Evolutionary conservation across 768 basidiomycete genomes (phyloP), one percentile per base, ranked within the genome.

Genomic region (Ramaria sp.): DNA sequence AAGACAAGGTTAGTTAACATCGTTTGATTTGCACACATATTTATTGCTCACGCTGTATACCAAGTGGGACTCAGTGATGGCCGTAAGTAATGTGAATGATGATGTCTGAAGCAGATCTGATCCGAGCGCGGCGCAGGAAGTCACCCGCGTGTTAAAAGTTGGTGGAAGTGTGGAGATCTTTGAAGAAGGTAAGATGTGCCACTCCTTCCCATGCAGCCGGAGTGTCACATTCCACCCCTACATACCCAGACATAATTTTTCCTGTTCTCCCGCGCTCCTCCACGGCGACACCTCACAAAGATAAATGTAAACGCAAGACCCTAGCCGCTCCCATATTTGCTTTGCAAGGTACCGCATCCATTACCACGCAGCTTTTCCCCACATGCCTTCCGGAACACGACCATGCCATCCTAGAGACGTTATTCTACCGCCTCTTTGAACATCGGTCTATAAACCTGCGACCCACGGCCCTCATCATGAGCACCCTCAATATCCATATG

Each of bases 201-300:
- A 27, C 39, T 41, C 31, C 13, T 5, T n/a, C 48, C 55, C 39
- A 33, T 10, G 31, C 15, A 52, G 9, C 33, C 27, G 3, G 27
- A 27, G 27, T 27, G 3, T 27, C 27, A 27, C 27, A 27, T 27
- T 27, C 27, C 20, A 24, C 37, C n/a, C 31, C 27, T 30, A 37
- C 10, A 37, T 4, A 37, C 31, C 20, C 55, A 90, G 87, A 90
- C 65, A 76, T 86, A 30, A 70, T 87, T 45, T 90, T 90, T 64
- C 88, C 88, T n/a, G 70, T 70, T 4, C 75, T 90, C 42, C 87
- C 88, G n/a, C 78, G 77, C 39, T 90, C 86, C 86, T 90, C 87
- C 63, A 88, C 87, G 1, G 51, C 51, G 7, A 52, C 20, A 22
- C 75, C 88, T 51, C 81, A 84, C 22, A 72, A 73, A 30, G 78